Base-by-base conservation (phyloP, 148 eudicot genomes). In the Camellia japonica region DNA sequence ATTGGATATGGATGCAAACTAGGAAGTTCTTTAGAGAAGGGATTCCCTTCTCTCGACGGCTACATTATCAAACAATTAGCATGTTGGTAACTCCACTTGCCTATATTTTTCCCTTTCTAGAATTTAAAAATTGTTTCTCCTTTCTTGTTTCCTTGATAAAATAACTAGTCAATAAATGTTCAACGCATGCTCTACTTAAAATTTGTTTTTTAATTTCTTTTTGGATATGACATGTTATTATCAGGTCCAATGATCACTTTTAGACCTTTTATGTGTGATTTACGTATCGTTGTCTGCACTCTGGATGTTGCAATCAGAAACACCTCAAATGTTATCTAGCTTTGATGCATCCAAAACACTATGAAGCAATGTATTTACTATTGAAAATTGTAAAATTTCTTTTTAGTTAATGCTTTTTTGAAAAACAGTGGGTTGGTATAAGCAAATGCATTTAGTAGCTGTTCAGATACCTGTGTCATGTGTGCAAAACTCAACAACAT, bases 281-380 rank as follows among this genome's bases (percentile, higher is more conserved):
- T 49, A 49, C 7, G 52, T 4, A 49, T 49, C 0, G 5, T 14
- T 63, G 56, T 47, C 19, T 19, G 52, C 56, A 20, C 60, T 62
- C 44, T 46, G 20, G 14, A 76, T 19, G 79, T 62, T 44, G 79
- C 42, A 46, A 47, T 19, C 42, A 23, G 7, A 76, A 75, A 19
- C 46, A 18, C 13, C 23, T 60, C 42, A 43, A 19, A 42, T 6
- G 11, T 63, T 12, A 63, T 46, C 12, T 41, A 16, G 58, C n/a
- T 59, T 74, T 62, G 43, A 47, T 62, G 54, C 38, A 76, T 73
- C 61, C 38, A 56, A 15, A 74, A 58, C 3, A 74, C 52, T 49
- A 2, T 52, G 6, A 72, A 72, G 61, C 3, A n/a, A n/a, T 15
- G 68, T 15, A 46, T 77, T 15, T 14, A 20, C 59, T 51, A 13